Evolutionary conservation across 164 flowering plant genomes (phyloP), one percentile per base, ranked within the genome.

Genomic region (Tetracentron sinense): DNA sequence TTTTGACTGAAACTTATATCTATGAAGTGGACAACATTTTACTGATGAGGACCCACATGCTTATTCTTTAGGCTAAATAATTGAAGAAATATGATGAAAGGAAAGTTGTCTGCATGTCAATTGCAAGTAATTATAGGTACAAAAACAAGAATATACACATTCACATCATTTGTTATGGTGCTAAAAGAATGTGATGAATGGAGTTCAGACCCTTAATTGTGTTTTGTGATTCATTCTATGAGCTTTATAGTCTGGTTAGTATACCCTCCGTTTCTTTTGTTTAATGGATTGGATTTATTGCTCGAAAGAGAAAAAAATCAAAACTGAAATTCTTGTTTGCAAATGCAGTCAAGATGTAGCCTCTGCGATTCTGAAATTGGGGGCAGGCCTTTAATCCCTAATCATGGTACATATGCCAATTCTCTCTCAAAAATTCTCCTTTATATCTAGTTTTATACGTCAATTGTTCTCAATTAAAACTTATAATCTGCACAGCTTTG

Each of bases 301-400:
- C 63, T 63, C 44, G 35, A 15, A 42, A 42, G 69, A 48, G 70
- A 53, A 42, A 60, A 25, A 54, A 44, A 53, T 47, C n/a, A n/a
- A 55, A 59, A 4, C 29, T 19, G 20, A 50, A 64, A 54, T 35
- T 56, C 16, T 60, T 66, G 56, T 66, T 70, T 71, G 42, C 71
- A 42, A n/a, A 76, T 58, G 65, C 93, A 93, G 98, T 79, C 88
- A 46, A 88, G 90, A 80, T 93, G 98, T 73, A 79, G 80, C 48
- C 75, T 88, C 38, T 93, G 98, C 82, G 79, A 62, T 81, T 67
- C 77, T 29, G 98, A 88, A 67, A 87, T 90, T 74, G 92, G 82
- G 49, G 35, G 78, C 42, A 78, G 85, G 25, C 72, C 88, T 48
- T 76, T 86, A 79, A 71, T 92, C 27, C 98, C 98, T 54, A 92